Percentiles rank a stretch among this genome's conserved stretches.
These are phyloP conservation scores for Trifolium repens DNA, from an alignment of 306 rosid genomes.

Conservation along the genomic window DNA sequence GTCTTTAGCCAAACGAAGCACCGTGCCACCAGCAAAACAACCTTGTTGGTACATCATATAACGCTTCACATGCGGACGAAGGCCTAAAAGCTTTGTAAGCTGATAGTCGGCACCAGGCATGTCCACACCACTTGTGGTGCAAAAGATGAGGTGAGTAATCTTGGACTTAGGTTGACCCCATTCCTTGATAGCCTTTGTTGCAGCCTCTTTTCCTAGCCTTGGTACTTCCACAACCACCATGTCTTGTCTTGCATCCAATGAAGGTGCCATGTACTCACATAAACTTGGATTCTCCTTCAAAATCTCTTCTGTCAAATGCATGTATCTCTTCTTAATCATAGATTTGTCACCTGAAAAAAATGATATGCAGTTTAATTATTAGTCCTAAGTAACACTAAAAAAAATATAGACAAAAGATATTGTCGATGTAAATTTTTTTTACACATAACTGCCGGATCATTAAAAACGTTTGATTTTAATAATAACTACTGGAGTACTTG, in stretches of 20 bases:
- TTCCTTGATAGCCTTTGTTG: slow-evolving; percentile 41
- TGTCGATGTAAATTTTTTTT: no score
- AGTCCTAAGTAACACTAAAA: not conserved
- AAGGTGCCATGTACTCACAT: slow-evolving; percentile 49
- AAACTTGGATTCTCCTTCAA: slow-evolving; percentile 9
- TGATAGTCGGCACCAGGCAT: slow-evolving; percentile 49
- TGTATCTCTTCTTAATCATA: slow-evolving; percentile 11
- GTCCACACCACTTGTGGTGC: slow-evolving; percentile 44
- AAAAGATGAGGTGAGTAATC: slow-evolving; percentile 40
- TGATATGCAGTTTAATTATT: not conserved
- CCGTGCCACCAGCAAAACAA: slow-evolving; percentile 28
- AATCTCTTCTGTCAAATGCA: slow-evolving; percentile 10
- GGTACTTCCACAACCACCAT: slow-evolving; percentile 48
- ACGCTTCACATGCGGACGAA: slow-evolving; percentile 38
- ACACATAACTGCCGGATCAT: no score
- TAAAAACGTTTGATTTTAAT: no score
- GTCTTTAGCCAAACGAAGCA: slow-evolving; percentile 42
- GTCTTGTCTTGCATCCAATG: slow-evolving; percentile 45
- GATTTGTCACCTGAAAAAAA: slow-evolving; percentile 38
- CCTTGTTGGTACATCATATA: slow-evolving; percentile 50
- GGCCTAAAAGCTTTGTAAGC: slow-evolving; percentile 43
- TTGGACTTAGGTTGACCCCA: slow-evolving; percentile 29
- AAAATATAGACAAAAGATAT: not conserved
- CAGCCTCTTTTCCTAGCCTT: slow-evolving; percentile 46
- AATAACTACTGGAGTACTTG: no score